Evolutionary conservation across 2,329 filamentous ascomycete species (phyloP).

Genomic region (Sporothrix euskadiensis): DNA sequence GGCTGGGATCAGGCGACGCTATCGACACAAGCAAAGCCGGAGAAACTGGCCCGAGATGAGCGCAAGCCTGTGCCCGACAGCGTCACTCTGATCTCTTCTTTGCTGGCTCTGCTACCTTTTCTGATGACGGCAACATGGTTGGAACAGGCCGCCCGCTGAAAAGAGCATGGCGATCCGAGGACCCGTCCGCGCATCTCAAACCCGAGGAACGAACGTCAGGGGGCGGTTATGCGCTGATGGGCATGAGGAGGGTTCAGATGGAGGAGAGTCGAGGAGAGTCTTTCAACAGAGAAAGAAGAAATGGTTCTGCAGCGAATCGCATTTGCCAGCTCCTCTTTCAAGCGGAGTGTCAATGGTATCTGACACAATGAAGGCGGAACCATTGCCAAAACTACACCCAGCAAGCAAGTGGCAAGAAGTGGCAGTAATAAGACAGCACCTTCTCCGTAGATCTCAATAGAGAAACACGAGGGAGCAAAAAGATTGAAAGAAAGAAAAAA

Average conservation of each 20-base stretch:
- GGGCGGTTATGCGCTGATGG: not conserved
- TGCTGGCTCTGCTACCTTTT: not conserved
- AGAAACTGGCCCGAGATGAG: not conserved
- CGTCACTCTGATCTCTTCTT: not conserved
- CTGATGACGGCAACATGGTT: conserved; percentile 1
- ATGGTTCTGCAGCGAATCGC: not conserved
- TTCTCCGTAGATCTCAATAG: not conserved
- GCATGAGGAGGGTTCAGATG: not conserved
- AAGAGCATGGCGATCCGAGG: conserved; percentile 3
- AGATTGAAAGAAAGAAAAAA: not conserved
- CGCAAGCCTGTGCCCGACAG: not conserved
- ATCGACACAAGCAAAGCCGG: not conserved
- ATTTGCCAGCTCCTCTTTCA: not conserved
- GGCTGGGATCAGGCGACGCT: not conserved
- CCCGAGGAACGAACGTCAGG: not conserved
- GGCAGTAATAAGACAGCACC: not conserved
- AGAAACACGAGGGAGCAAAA: not conserved
- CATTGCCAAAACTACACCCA: not conserved
- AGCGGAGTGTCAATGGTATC: conserved; percentile 7
- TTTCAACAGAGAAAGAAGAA: not conserved
- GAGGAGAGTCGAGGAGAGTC: not conserved
- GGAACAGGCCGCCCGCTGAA: conserved; percentile 3
- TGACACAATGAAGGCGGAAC: not conserved
- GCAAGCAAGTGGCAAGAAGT: not conserved
- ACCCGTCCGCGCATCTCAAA: conserved; percentile 18